Base-by-base conservation (phyloP, 75 land plant species). In the Larix kaempferi region DNA sequence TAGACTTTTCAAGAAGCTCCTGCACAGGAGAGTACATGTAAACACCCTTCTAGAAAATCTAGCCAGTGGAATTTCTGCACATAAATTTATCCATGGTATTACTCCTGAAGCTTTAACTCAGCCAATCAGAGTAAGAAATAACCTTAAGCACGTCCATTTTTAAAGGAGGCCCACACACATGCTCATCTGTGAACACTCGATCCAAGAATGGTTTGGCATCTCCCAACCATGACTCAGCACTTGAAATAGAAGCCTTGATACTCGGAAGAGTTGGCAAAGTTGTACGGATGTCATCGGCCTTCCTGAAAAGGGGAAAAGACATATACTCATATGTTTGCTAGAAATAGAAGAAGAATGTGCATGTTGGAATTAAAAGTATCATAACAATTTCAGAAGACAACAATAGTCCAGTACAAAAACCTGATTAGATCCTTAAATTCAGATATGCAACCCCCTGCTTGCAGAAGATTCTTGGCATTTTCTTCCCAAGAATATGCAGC, bases 131-230 rank as follows among this genome's bases (percentile, higher is more conserved):
- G 26, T 12, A 64, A 67, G n/a, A 6, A 19, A 67, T 49, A 73
- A 73, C 75, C 75, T 73, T 73, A 23, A 73, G 75, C 25, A 13
- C 57, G 21, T 55, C 75, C 23, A 73, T 10, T n/a, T 33, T 49
- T 73, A 73, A 73, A 26, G 1, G 75, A 26, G 74, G 11, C 0
- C 57, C 52, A 26, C 57, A 14, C 22, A 4, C 27, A 72, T 22
- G 33, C 26, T 73, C 25, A 73, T 44, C 33, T 25, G 17, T 22
- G 6, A 73, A 54, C 22, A 49, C 3, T 52, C 23, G 75, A 33
- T 54, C 57, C 75, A 73, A 52, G 19, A 73, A 73, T n/a, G 75
- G 75, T 27, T 73, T 73, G 49, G 75, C 75, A 52, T 73, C 49
- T 27, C 49, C 57, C 29, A 73, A 26, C 75, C 75, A 73, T 16